These are phyloP conservation scores for Rubroboletus pulcherrimus DNA, from an alignment of 768 basidiomycete species.

Conservation along the genomic window DNA sequence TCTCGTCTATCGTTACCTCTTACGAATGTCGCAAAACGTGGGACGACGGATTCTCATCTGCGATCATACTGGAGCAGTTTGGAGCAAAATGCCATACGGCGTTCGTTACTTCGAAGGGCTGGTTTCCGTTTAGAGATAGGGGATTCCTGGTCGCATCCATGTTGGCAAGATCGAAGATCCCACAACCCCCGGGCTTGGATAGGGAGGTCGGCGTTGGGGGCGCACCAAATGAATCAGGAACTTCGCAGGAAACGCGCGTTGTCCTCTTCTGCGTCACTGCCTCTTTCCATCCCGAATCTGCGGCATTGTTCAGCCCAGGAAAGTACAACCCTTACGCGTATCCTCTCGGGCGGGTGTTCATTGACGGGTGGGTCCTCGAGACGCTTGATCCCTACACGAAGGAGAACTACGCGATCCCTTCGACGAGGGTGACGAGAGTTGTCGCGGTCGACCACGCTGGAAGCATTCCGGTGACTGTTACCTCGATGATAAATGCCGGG, in stretches of 20 bases:
- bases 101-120: conserved; percentile 70
- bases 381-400: conserved; percentile 94
- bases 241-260: conserved; percentile 43
- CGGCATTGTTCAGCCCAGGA: conserved; percentile 46
- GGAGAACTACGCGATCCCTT: conserved; percentile 93
- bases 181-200: conserved; percentile 35
- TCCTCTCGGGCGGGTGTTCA: conserved; percentile 74
- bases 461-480: conserved; percentile 78
- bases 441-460: conserved; percentile 86
- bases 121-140: conserved; percentile 88
- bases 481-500: conserved; percentile 78
- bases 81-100: conserved; percentile 69
- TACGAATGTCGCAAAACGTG: conserved; percentile 72
- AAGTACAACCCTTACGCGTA: conserved; percentile 77
- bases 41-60: conserved; percentile 84
- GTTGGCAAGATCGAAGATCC: conserved; percentile 53
- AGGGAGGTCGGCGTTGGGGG: conserved; percentile 35
- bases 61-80: conserved; percentile 66
- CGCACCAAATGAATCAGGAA: conserved; percentile 26
- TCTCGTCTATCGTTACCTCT: conserved; percentile 68
- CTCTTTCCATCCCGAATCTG: conserved; percentile 71
- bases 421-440: conserved; percentile 81
- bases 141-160: conserved; percentile 82
- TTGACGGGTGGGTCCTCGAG: conserved; percentile 96
- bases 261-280: conserved; percentile 82